These are phyloP conservation scores for Neurospora terricola DNA, from an alignment of 495 filamentous ascomycete species.

Conservation along the genomic window DNA sequence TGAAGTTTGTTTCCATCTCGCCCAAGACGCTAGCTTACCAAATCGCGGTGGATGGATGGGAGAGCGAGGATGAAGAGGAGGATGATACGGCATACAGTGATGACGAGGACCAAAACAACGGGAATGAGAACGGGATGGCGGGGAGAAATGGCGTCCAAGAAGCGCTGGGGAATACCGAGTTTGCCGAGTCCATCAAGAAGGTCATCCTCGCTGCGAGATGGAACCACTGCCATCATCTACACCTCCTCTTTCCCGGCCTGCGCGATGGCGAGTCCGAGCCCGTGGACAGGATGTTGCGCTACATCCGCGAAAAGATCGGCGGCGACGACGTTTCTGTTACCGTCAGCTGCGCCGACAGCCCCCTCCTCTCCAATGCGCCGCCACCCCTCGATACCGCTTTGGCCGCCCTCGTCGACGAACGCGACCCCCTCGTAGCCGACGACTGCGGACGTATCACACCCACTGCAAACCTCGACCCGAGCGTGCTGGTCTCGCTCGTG, in stretches of 20 bases:
- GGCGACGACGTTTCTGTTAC: conserved; percentile 14
- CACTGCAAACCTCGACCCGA: conserved; percentile 31
- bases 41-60: conserved; percentile 21
- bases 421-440: conserved; percentile 12
- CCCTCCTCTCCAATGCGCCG: conserved; percentile 7
- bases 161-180: conserved; percentile 17
- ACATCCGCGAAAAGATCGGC: conserved; percentile 10
- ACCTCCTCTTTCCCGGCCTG: conserved; percentile 16
- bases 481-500: conserved; percentile 28
- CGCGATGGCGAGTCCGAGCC: conserved; percentile 16
- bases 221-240: conserved; percentile 23
- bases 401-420: conserved; percentile 11
- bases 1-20: conserved; percentile 23
- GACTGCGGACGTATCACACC: conserved; percentile 21
- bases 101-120: not conserved
- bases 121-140: not conserved
- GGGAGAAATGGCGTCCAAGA: not conserved
- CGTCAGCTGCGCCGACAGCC: conserved; percentile 18
- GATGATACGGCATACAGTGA: not conserved
- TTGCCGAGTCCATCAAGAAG: conserved; percentile 16
- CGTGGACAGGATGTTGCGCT: conserved; percentile 17
- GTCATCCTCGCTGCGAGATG: conserved; percentile 22
- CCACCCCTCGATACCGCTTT: conserved; percentile 14
- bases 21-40: conserved; percentile 20
- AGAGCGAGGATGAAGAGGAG: conserved; percentile 16